phyloP scores from a whole-genome alignment of 192 early-diverging fungal genomes.

The Diversispora epigaea region DNA sequence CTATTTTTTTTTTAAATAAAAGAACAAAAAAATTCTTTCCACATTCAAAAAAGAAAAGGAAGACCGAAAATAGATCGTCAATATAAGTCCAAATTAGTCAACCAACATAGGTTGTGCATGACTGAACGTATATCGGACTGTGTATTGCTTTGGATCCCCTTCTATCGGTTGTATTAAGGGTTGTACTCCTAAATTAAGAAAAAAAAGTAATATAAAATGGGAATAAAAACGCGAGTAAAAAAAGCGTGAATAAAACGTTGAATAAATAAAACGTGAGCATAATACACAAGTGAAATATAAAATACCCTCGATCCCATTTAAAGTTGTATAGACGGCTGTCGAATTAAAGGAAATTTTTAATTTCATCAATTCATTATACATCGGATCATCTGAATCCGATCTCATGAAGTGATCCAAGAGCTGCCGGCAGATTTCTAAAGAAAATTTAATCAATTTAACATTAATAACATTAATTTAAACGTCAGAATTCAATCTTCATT shows the following conservation, averaged over 20 bases:
- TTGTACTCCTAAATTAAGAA: neutral
- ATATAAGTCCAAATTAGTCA: too few species aligned
- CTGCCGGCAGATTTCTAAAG: constrained; percentile 7
- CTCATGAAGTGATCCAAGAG: constrained; percentile 14
- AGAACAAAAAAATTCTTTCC: too few species aligned
- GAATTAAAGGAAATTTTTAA: neutral
- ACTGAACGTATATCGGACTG: neutral
- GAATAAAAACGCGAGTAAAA: neutral
- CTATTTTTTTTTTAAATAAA: too few species aligned
- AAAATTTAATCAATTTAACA: neutral
- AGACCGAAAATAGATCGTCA: too few species aligned
- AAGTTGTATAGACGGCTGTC: neutral
- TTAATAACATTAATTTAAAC: neutral
- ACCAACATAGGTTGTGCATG: too few species aligned
- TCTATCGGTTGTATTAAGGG: neutral
- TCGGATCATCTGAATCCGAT: neutral
- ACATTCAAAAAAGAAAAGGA: too few species aligned
- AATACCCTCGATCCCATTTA: neutral
- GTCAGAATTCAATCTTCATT: neutral
- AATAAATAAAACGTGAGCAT: too few species aligned
- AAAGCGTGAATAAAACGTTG: too few species aligned
- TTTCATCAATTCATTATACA: neutral
- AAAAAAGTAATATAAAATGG: neutral
- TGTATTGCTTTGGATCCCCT: neutral
- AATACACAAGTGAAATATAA: too few species aligned